Evolutionary conservation across 2,329 filamentous ascomycete genomes (phyloP), one percentile per base, ranked within the genome.

Genomic region (Phaeophleospora eucalypticola): DNA sequence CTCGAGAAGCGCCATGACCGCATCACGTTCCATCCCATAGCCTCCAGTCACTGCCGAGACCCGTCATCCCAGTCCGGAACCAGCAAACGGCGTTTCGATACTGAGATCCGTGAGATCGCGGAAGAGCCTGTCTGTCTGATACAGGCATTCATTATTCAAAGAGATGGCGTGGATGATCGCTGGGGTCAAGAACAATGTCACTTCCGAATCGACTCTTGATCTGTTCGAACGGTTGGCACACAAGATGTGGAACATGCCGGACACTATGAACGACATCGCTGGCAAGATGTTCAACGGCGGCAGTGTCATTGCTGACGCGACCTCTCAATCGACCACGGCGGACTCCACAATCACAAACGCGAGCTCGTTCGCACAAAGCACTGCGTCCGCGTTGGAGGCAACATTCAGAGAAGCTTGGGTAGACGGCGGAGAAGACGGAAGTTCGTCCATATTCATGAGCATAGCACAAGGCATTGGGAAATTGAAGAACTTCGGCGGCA

Each of bases 401-500:
- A 52, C 51, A 3, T 39, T 60, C 21, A 50, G 46, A 35, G 58
- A 60, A 39, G 53, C 58, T 7, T 63, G 54, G 51, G 51, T 37
- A 27, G 52, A 59, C 20, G 54, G 46, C 24, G 54, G 49, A 17
- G 56, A 57, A 24, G 59, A 61, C 24, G 48, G 48, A 7, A 40
- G 48, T 16, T 53, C 58, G 9, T 60, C 59, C 4, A 39, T 63
- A 14, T 55, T 62, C 29, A 59, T 58, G 38, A 52, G 58, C 43
- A 45, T 64, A 7, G 40, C 56, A 36, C 51, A 58, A 19, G 53
- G 46, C 4, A 45, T 65, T 41, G 58, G 49, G 4, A 61, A 52
- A 48, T 39, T 65, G 36, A 65, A 84, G 62, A 89, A 86, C 36
- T 75, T 96, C 36, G 87, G 88, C 36, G 89, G 87, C 51, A 82